These are phyloP conservation scores for Rubus idaeus DNA, from an alignment of 306 rosid genomes.

Conservation along the genomic window DNA sequence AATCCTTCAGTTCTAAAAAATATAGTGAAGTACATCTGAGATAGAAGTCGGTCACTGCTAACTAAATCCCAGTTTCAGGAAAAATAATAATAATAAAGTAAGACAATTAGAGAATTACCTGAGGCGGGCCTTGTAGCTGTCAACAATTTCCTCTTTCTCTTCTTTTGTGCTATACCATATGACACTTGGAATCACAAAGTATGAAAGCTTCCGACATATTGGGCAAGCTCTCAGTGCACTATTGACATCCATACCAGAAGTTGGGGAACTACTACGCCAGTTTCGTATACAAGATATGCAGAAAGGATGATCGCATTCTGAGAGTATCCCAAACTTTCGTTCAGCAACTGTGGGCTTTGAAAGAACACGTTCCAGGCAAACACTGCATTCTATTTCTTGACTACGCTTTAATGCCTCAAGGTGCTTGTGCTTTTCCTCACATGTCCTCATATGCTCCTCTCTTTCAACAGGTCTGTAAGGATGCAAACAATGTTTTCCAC, in stretches of 20 bases:
- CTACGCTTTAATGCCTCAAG: constrained; percentile 80
- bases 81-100: not conserved
- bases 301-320: constrained; percentile 97
- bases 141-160: constrained; percentile 81
- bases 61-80: not conserved
- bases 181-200: constrained; percentile 94
- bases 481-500: constrained; percentile 90
- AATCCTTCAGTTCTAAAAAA: not conserved
- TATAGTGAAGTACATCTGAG: not conserved
- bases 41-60: not conserved
- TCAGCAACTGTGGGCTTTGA: constrained; percentile 78
- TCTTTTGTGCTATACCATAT: constrained; percentile 84
- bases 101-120: constrained; percentile 43
- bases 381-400: constrained; percentile 98
- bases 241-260: constrained; percentile 86
- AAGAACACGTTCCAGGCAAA: constrained; percentile 91
- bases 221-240: constrained; percentile 94
- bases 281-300: constrained; percentile 94
- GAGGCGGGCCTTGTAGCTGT: constrained; percentile 90
- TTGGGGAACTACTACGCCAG: constrained; percentile 94
- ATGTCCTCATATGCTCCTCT: constrained; percentile 74
- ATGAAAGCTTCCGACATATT: constrained; percentile 88
- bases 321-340: constrained; percentile 87
- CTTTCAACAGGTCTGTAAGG: constrained; percentile 83
- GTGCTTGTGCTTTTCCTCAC: constrained; percentile 73